Evolutionary conservation across 164 flowering plant genomes (phyloP), one percentile per base, ranked within the genome.

Genomic region (Berberis vulgaris): DNA sequence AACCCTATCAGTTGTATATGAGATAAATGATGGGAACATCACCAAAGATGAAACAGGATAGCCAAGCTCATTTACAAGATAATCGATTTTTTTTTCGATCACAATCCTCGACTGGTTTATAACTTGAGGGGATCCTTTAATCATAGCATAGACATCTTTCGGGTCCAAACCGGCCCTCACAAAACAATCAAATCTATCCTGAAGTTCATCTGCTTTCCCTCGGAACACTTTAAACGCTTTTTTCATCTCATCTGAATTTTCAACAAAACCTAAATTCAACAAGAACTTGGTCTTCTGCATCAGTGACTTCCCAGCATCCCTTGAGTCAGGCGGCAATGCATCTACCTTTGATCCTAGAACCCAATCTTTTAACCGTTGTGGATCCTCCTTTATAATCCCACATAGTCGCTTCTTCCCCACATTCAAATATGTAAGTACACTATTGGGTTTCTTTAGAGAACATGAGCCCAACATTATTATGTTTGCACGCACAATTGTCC

Each of bases 151-250:
- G 10, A 83, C 91, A 69, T 76, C 86, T 63, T 83, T 61, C 9
- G 52, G 59, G 45, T 73, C 78, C 62, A 91, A 68, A 39, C 97
- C 97, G 49, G 80, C 75, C 41, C 81, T 71, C 61, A 88, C 82
- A 45, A 88, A 65, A 66, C 78, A 83, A 68, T 82, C 82, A 67
- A 81, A 85, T 73, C 96, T 79, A 68, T 86, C 93, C 63, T 82
- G 89, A 45, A 91, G 83, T 54, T 86, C 82, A 5, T 43, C 65
- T 62, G 84, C 86, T 59, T 70, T 83, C 49, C 97, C 97, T 53
- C 87, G 82, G 57, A 81, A 82, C 3, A 57, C 45, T 72, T 80
- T 84, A 10, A 79, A 58, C n/a, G 88, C 87, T 63, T 59, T 76
- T 38, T 70, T 71, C 84, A 88, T 77, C 61, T 78, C 79, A 2